phyloP scores from a whole-genome alignment of 106 monocot genomes.

The Dactylorhiza incarnata region DNA sequence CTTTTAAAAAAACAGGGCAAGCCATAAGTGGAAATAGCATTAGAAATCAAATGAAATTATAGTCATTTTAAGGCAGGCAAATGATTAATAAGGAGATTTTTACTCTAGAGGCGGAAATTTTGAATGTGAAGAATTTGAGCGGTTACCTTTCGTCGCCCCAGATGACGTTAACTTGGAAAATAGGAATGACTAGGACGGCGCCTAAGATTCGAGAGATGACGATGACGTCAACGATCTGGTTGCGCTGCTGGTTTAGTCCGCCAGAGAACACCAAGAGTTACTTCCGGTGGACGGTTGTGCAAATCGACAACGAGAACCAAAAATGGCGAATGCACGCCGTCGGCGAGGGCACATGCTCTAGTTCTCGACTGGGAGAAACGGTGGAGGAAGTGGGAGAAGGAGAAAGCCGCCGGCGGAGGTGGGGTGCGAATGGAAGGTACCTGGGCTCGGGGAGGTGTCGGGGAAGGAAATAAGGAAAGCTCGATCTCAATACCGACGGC shows the following conservation, averaged over 20 bases:
- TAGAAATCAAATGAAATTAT: neutral
- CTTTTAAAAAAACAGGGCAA: neutral
- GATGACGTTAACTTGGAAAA: slow-evolving; percentile 78
- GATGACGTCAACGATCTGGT: slow-evolving; percentile 88
- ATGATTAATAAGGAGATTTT: neutral
- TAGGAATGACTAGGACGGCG: slow-evolving; percentile 74
- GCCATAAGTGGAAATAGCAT: neutral
- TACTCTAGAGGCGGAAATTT: neutral
- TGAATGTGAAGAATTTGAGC: neutral
- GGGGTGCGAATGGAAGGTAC: no score
- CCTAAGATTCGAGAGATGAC: slow-evolving; percentile 86
- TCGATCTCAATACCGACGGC: no score
- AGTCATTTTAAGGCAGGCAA: neutral
- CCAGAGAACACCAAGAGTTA: slow-evolving; percentile 79
- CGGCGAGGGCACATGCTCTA: no score
- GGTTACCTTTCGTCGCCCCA: slow-evolving; percentile 86
- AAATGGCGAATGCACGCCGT: no score
- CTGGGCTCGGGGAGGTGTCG: no score
- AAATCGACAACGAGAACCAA: no score
- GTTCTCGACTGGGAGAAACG: no score
- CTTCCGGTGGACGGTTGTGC: slow-evolving; percentile 47
- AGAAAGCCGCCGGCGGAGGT: no score
- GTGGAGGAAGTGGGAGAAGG: no score
- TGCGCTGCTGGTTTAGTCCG: slow-evolving; percentile 88
- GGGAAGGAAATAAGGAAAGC: no score